Conservation (phyloP, 179 eudicot species). For the Amaranthus tricolor region DNA sequence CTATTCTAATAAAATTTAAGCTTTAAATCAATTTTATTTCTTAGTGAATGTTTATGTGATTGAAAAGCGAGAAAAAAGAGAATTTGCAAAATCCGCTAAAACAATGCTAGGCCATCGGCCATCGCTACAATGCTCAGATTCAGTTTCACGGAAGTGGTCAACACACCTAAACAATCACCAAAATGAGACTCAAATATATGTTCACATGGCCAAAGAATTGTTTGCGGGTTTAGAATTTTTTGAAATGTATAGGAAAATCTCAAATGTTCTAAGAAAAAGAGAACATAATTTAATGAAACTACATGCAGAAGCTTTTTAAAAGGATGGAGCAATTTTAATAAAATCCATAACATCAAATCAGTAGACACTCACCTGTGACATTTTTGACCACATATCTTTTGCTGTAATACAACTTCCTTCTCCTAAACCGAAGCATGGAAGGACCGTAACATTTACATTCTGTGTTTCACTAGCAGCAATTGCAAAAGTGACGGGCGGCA, state of each 20-base stretch:
- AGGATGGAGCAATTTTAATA: not conserved
- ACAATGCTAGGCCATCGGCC: not conserved
- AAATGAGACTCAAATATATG: not conserved
- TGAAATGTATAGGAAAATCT: too few species aligned
- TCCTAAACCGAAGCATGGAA: constrained; percentile 83
- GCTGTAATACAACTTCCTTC: constrained; percentile 83
- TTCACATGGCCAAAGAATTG: not conserved
- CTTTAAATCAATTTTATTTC: not conserved
- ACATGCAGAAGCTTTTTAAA: not conserved
- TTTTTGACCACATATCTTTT: constrained; percentile 89
- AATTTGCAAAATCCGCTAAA: not conserved
- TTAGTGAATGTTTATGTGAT: not conserved
- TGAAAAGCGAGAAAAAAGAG: not conserved
- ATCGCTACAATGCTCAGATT: not conserved
- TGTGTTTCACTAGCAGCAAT: constrained; percentile 98
- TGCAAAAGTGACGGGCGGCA: constrained; percentile 95
- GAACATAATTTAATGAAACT: not conserved
- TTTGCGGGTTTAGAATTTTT: too few species aligned
- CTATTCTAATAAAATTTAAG: not conserved
- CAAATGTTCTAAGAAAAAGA: not conserved
- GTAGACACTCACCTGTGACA: constrained; percentile 60
- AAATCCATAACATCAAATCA: constrained; percentile 7
- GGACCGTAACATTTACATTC: constrained; percentile 88
- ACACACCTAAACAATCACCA: not conserved
- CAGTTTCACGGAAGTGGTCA: not conserved